Evolutionary conservation across 192 early-diverging fungal genomes (phyloP), one percentile per base, ranked within the genome.

Genomic region (Rhizophagus prolifer): DNA sequence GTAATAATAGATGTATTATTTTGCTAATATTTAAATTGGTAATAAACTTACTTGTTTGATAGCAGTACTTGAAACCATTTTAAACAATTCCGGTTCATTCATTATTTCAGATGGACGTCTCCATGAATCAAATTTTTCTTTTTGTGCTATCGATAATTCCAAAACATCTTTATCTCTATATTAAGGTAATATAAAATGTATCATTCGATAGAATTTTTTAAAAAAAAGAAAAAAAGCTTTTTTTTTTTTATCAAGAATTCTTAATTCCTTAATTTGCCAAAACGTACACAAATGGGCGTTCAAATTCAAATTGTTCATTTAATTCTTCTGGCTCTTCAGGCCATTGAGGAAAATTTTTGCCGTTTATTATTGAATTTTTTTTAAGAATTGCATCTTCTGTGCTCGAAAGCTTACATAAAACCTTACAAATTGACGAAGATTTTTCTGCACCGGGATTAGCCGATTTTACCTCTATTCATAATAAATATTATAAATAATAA

Each of bases 91-190:
- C 0, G 93, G 93, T 16, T 82, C 80, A 30, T 79, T 79, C 88
- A 92, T 92, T 16, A 95, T 83, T 73, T 94, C 87, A 16, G 85
- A 85, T 9, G 94, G 92, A 13, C 96, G 89, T 78, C 90, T 92
- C 96, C 96, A 98, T 19, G 83, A 86, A 65, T 86, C 89, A 81
- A 95, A 94, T 64, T 88, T 87, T 9, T 80, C 83, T 61, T 76
- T 86, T 78, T 97, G 96, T 77, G 93, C 91, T 30, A 86, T 75
- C 0, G 95, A 95, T 74, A 97, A 80, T 13, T 78, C 62, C 26
- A 94, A 79, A 59, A 88, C 96, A 78, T 97, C 96, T 31, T 88
- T 89, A 81, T 97, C 96, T 14, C 84, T 64, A 79, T 69, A 34
- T 66, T 70, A 41, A 77, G 67, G 4, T 71, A 70, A 46, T 76